Evolutionary conservation across 1,284 basidiomycete species (phyloP), one percentile per base, ranked within the genome.

Genomic region (Wolfiporia cocos): DNA sequence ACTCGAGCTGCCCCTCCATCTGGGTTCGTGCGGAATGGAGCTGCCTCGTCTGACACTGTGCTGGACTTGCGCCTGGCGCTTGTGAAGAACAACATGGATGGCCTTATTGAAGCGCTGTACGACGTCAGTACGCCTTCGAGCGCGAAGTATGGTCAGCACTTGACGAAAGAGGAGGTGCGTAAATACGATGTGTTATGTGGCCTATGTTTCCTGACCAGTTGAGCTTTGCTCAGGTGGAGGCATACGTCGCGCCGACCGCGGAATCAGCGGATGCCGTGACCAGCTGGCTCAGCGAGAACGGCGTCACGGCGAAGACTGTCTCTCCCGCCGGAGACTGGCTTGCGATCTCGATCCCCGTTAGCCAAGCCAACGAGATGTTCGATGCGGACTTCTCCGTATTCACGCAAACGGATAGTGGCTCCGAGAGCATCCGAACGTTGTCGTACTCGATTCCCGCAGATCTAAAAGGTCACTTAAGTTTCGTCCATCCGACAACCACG

Each of bases 361-460:
- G 54, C 46, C 54, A 65, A 46, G 68, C 67, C 7, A 65, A 57
- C 41, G 44, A 44, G 19, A 33, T 73, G 14, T 55, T 73, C 39
- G 55, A 61, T 26, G 57, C 67, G 19, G 48, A 69, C 31, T 73
- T 68, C 52, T 55, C 61, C 15, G 49, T 57, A 14, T 73, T 67
- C 55, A 56, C 53, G 10, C 64, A 73, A 48, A 47, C 55, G 3
- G 53, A 52, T 14, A 64, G 52, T 14, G 62, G 64, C 28, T 41
- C 53, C 24, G 40, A 58, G 41, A 46, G 53, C 21, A 44, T 65
- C 39, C 67, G 68, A 37, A 70, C 69, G 1, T 58, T 70, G 17
- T 54, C 62, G 3, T 71, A 70, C 57, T 70, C 68, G 4, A 56
- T 72, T 31, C 70, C 70, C 1, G 47, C 53, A 0, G 58, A 61